Percentiles rank a stretch among this genome's conserved stretches.
Conservation (phyloP, 2,329 filamentous ascomycete species). For the Westerdykella sp. region DNA sequence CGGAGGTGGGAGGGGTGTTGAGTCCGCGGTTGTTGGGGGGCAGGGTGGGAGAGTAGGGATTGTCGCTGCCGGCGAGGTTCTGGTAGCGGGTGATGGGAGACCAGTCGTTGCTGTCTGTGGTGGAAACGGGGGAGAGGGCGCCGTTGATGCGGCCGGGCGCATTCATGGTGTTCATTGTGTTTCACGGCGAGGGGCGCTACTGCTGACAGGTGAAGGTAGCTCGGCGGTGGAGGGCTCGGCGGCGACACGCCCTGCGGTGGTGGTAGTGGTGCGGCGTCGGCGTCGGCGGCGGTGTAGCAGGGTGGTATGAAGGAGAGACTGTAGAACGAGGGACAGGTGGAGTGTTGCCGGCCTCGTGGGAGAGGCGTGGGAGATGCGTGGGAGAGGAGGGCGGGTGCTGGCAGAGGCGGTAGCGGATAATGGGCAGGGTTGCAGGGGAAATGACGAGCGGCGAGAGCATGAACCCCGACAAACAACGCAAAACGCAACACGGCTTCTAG, state of each 20-base stretch:
- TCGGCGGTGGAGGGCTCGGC: not conserved
- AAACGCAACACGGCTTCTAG: constrained; percentile 17
- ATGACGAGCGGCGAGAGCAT: not conserved
- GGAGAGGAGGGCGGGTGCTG: constrained; percentile 2
- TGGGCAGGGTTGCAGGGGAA: constrained; percentile 8
- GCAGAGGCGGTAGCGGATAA: constrained; percentile 11
- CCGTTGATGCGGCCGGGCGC: constrained; percentile 26
- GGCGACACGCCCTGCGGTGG: too few species aligned
- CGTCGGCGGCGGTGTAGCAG: too few species aligned
- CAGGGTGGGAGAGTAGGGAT: constrained; percentile 34
- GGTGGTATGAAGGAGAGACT: too few species aligned
- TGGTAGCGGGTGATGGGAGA: constrained; percentile 37
- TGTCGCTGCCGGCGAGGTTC: constrained; percentile 30
- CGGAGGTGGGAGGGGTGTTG: constrained; percentile 31
- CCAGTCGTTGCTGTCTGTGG: constrained; percentile 35
- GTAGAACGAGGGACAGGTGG: too few species aligned
- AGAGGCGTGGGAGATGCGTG: too few species aligned
- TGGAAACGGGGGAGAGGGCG: constrained; percentile 37
- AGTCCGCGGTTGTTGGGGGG: constrained; percentile 29
- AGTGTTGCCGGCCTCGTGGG: too few species aligned
- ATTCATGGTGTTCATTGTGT: constrained; percentile 25
- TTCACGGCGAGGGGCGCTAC: constrained; percentile 10
- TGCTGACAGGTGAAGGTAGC: not conserved
- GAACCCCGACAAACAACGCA: constrained; percentile 1
- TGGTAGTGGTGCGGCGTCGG: too few species aligned